Evolutionary conservation across 495 filamentous ascomycete species (phyloP).

Genomic region (Daldinia caldariorum): DNA sequence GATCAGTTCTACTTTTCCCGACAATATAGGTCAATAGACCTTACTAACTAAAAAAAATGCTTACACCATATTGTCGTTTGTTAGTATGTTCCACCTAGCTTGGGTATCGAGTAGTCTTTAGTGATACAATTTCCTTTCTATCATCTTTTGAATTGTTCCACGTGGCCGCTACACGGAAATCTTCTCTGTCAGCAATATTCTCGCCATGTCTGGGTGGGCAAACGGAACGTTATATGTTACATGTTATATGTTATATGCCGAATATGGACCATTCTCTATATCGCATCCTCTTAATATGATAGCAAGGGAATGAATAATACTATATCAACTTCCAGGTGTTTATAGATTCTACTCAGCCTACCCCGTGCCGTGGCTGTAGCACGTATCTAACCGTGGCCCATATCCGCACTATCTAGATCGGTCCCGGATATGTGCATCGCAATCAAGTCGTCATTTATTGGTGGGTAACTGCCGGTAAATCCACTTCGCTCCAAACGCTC

Average conservation of each 20-base stretch:
- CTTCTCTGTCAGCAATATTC: neutral
- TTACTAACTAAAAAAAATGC: neutral
- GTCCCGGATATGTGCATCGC: neutral
- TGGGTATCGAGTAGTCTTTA: neutral
- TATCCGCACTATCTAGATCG: constrained; percentile 6
- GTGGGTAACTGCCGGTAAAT: constrained; percentile 19
- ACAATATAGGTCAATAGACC: neutral
- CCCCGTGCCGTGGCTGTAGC: neutral
- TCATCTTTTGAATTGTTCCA: neutral
- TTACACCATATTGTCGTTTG: neutral
- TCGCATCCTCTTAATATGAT: neutral
- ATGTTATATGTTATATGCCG: neutral
- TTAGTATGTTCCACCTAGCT: neutral
- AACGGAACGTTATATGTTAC: neutral
- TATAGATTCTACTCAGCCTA: neutral
- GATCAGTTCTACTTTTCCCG: too few species aligned
- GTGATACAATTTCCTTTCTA: neutral
- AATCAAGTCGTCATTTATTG: constrained; percentile 15
- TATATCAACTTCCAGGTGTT: neutral
- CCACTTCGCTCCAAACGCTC: constrained; percentile 17
- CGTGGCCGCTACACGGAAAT: too few species aligned
- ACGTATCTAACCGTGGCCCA: neutral
- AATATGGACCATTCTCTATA: neutral
- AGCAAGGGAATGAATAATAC: neutral
- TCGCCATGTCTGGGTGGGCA: neutral